Percentiles rank a stretch among this genome's conserved stretches.
phyloP scores from a whole-genome alignment of 1,284 basidiomycete genomes.

The Phellopilus nigrolimitatus region DNA sequence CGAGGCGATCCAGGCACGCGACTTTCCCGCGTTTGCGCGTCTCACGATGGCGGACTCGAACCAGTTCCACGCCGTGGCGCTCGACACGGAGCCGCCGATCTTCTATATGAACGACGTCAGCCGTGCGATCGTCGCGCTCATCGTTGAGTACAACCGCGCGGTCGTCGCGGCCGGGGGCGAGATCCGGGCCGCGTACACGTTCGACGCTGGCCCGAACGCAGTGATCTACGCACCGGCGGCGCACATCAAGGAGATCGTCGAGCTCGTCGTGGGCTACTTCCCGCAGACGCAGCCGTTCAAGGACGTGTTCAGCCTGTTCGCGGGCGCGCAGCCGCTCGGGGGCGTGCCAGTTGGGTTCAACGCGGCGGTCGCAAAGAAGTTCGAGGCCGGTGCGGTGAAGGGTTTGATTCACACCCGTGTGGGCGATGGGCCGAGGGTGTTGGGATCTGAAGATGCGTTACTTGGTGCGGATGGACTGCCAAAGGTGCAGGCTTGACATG shows the following conservation, averaged over 20 bases:
- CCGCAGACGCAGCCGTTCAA: slow-evolving; percentile 72
- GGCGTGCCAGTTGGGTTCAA: slow-evolving; percentile 72
- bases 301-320: slow-evolving; percentile 67
- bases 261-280: slow-evolving; percentile 77
- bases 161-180: slow-evolving; percentile 56
- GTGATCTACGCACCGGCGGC: slow-evolving; percentile 89
- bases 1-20: slow-evolving; percentile 70
- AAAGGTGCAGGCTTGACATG: slow-evolving; percentile 31
- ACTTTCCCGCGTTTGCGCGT: slow-evolving; percentile 87
- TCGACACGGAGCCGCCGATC: slow-evolving; percentile 96
- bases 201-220: slow-evolving; percentile 97
- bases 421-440: slow-evolving; percentile 81
- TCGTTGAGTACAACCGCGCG: slow-evolving; percentile 94
- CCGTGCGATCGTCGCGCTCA: slow-evolving; percentile 76
- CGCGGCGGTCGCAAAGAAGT: slow-evolving; percentile 65
- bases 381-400: slow-evolving; percentile 76
- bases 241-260: slow-evolving; percentile 75
- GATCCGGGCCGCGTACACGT: slow-evolving; percentile 92
- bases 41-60: slow-evolving; percentile 98
- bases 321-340: slow-evolving; percentile 35
- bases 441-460: slow-evolving; percentile 51
- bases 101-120: slow-evolving; percentile 99
- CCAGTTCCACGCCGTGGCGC: slow-evolving; percentile 96
- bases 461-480: slow-evolving; percentile 57
- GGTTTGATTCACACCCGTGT: slow-evolving; percentile 87